Evolutionary conservation across 148 eudicot genomes (phyloP).

Genomic region (Nepenthes gracilis): DNA sequence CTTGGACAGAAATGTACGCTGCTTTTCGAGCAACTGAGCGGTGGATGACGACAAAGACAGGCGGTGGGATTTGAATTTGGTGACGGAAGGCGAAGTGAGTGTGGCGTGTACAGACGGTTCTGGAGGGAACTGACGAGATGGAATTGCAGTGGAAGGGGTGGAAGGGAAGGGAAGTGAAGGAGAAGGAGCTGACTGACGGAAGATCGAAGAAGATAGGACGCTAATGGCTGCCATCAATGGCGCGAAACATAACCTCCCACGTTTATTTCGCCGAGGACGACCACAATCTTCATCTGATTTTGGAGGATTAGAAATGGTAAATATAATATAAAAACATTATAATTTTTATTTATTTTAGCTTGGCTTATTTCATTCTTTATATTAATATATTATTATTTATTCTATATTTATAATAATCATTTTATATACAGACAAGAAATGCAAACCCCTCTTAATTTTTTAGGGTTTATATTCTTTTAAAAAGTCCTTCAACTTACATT

Average conservation of each 20-base stretch:
- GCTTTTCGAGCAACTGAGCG: conserved; percentile 27
- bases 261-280: no score
- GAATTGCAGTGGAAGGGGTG: not conserved
- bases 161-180: not conserved
- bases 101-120: conserved; percentile 8
- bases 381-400: no score
- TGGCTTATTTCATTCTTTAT: no score
- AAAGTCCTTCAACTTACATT: no score
- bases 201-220: not conserved
- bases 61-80: conserved; percentile 16
- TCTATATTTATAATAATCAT: no score
- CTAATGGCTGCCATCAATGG: not conserved
- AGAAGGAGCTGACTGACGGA: not conserved
- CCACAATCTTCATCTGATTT: no score
- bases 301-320: no score
- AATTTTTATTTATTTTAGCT: no score
- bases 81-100: conserved; percentile 15
- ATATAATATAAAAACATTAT: no score
- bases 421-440: no score
- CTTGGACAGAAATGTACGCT: conserved; percentile 7
- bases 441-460: no score
- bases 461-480: no score
- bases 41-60: conserved; percentile 14
- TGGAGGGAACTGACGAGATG: conserved; percentile 13
- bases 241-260: not conserved